Evolutionary conservation across 2,329 filamentous ascomycete species (phyloP), one percentile per base, ranked within the genome.

Genomic region (Dactylellina sp.): DNA sequence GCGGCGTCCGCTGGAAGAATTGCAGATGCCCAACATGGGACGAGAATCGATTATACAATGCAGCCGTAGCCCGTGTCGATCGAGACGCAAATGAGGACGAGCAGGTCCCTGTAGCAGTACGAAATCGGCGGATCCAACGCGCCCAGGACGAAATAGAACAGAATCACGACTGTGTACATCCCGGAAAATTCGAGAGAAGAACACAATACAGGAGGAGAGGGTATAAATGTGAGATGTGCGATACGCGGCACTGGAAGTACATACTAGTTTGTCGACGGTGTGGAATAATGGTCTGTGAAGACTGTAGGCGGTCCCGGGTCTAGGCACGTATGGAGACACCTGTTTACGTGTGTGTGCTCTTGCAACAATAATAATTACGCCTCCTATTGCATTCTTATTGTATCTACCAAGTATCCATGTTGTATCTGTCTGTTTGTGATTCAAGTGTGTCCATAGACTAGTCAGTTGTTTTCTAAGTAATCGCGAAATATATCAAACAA

Each of bases 301-400:
- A 55, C n/a, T 72, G 68, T 22, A 64, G 68, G 22, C 59, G 68
- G 12, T 65, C 61, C 39, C 44, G 68, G 4, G 49, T 71, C 24
- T 55, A n/a, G 37, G 18, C 12, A 5, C 28, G 28, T 32, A 32
- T 32, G 28, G 4, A 32, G n/a, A n/a, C n/a, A n/a, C n/a, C n/a
- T n/a, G n/a, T n/a, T n/a, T n/a, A n/a, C n/a, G n/a, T n/a, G n/a
- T n/a, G n/a, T n/a, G n/a, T n/a, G n/a, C n/a, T n/a, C n/a, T n/a
- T n/a, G n/a, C n/a, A n/a, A n/a, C n/a, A n/a, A n/a, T n/a, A n/a
- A n/a, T n/a, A n/a, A n/a, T n/a, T n/a, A n/a, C n/a, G n/a, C n/a
- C n/a, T n/a, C n/a, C n/a, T n/a, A n/a, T n/a, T n/a, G n/a, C n/a
- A n/a, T n/a, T n/a, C n/a, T n/a, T n/a, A n/a, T n/a, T n/a, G n/a